Conservation (phyloP, 352 stramenopile genomes). For the Phytophthora crassamura region DNA sequence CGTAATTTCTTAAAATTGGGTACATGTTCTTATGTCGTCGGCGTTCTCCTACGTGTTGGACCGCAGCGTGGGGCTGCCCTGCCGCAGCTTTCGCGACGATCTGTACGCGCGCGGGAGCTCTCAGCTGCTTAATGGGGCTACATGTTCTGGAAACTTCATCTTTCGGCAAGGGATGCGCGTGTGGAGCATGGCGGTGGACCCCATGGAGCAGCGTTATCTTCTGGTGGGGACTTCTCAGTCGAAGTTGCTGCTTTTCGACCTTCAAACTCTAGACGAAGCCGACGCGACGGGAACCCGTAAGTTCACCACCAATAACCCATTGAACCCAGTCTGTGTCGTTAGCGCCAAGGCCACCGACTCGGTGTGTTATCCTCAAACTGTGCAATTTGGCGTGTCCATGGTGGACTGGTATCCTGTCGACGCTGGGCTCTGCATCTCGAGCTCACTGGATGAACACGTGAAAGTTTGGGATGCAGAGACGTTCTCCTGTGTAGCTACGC, state of each 20-base stretch:
- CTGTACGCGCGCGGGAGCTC: slow-evolving; percentile 38
- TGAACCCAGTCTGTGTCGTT: slow-evolving; percentile 37
- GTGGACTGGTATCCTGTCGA: slow-evolving; percentile 92
- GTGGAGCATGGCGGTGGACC: slow-evolving; percentile 69
- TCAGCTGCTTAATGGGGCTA: slow-evolving; percentile 24
- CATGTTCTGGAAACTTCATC: slow-evolving; percentile 59
- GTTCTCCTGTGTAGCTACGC: slow-evolving; percentile 69
- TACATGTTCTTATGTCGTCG: slow-evolving; percentile 17
- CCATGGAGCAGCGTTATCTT: slow-evolving; percentile 62
- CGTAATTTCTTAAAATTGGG: no score
- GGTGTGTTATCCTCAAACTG: neutral
- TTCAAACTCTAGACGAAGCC: slow-evolving; percentile 57
- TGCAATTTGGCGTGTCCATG: slow-evolving; percentile 72
- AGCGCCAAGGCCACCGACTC: slow-evolving; percentile 11
- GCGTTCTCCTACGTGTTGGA: slow-evolving; percentile 66
- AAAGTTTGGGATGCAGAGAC: slow-evolving; percentile 83
- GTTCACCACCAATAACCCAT: slow-evolving; percentile 44
- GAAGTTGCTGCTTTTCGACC: slow-evolving; percentile 68
- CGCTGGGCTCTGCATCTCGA: slow-evolving; percentile 80
- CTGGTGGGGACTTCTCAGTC: slow-evolving; percentile 68
- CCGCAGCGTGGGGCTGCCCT: slow-evolving; percentile 55
- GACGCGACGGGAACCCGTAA: neutral
- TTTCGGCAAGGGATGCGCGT: slow-evolving; percentile 64
- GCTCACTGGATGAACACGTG: slow-evolving; percentile 70
- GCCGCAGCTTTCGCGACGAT: slow-evolving; percentile 50